Base-by-base conservation (phyloP, 2,329 filamentous ascomycete genomes). In the Zarea fungicola region DNA sequence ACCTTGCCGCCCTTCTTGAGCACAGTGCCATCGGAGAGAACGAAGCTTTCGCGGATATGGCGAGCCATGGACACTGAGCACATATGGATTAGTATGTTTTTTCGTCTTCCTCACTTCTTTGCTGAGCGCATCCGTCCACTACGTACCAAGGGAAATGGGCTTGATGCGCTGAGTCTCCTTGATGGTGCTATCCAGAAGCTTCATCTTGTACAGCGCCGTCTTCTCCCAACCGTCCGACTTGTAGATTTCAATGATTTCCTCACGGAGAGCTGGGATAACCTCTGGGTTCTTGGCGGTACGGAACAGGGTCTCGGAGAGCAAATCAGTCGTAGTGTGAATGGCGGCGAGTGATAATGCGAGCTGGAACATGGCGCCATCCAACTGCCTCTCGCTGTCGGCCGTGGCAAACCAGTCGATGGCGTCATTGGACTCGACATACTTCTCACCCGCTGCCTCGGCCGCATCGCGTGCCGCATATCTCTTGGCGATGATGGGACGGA, bases 381-480 rank as follows among this genome's bases (percentile, higher is more conserved):
- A 52, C 1, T 6, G 6, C 1, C 19, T 6, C 7, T 53, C 45
- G 1, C 50, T 49, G 7, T 75, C 75, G 37, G 68, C 65, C n/a
- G 66, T 65, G 50, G 80, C 77, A 48, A 71, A 66, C 78, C 78
- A 82, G 9, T 72, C 77, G 28, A 81, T 62, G 50, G 74, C 76
- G 61, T 80, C 77, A 22, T 54, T 53, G 26, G 50, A 52, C 7
- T 37, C 47, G 29, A 76, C 73, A 1, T 74, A 71, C 26, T 69
- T 64, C 16, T 72, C 65, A 1, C 58, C 62, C 9, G 49, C 54
- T 29, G 39, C 4, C 6, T 37, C 40, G 8, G 50, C 42, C 11
- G 51, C 35, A 2, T 60, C 62, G 39, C 71, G 70, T 31, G 72
- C 65, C 8, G 62, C 57, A 10, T 77, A 63, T 2, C 77, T 71